Percentiles rank a stretch among this genome's conserved stretches.
phyloP scores from a whole-genome alignment of 768 basidiomycete genomes.

The Amanita polypyramis region DNA sequence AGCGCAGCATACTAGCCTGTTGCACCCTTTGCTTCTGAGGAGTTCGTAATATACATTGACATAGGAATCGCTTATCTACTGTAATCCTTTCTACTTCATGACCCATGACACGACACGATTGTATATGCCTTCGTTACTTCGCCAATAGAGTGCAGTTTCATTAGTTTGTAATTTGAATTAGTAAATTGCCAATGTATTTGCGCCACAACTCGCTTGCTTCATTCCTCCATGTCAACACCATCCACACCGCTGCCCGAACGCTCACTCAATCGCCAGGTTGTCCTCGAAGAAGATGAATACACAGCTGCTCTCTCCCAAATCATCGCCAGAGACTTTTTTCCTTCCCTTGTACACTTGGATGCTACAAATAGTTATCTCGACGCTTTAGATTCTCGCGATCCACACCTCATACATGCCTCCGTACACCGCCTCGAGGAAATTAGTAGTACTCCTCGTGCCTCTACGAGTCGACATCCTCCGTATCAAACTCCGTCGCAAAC shows the following conservation, averaged over 20 bases:
- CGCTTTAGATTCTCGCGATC: conserved; percentile 68
- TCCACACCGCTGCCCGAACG: conserved; percentile 24
- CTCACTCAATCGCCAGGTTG: conserved; percentile 61
- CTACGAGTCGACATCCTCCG: conserved; percentile 19
- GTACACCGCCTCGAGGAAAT: conserved; percentile 65
- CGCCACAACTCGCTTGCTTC: background rate
- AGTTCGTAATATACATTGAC: conserved; percentile 5
- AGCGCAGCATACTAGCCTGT: background rate
- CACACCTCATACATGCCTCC: conserved; percentile 63
- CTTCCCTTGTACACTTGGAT: conserved; percentile 81
- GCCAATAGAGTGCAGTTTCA: background rate
- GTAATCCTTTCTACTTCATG: conserved; percentile 6
- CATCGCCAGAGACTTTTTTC: conserved; percentile 97
- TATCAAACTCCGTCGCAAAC: conserved; percentile 48
- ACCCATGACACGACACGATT: background rate
- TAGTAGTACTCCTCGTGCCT: conserved; percentile 35
- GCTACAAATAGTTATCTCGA: conserved; percentile 82
- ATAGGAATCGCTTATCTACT: conserved; percentile 1
- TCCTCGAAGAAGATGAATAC: conserved; percentile 92
- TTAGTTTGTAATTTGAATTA: conserved; percentile 4
- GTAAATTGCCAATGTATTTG: background rate
- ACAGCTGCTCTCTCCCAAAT: conserved; percentile 83
- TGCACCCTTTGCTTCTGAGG: background rate
- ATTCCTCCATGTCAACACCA: conserved; percentile 11
- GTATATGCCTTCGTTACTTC: background rate